These are phyloP conservation scores for Penicillium goetzii DNA, from an alignment of 495 filamentous ascomycete genomes.

Conservation along the genomic window DNA sequence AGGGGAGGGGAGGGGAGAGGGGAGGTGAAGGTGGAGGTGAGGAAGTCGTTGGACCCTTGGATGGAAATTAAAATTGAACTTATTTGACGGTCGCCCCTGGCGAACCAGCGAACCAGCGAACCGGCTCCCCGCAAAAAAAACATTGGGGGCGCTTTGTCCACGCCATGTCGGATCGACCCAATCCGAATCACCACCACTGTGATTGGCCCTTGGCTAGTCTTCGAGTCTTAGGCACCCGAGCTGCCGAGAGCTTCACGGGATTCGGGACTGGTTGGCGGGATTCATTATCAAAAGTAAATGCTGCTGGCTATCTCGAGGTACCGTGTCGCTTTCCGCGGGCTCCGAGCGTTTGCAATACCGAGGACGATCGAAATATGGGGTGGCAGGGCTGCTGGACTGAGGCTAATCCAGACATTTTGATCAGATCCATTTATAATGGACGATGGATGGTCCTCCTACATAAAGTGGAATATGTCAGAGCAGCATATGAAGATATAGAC, in stretches of 20 bases:
- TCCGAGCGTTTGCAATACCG: neutral
- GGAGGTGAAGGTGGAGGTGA: conserved; percentile 1
- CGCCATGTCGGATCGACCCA: conserved; percentile 34
- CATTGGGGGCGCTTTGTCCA: conserved; percentile 13
- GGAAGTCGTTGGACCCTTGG: neutral
- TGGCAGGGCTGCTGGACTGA: neutral
- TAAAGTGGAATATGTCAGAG: no score
- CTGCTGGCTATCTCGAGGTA: neutral
- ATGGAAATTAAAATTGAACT: conserved; percentile 15
- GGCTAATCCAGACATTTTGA: neutral
- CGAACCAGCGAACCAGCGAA: conserved; percentile 12
- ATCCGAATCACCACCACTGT: conserved; percentile 24
- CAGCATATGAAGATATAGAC: no score
- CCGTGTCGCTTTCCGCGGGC: conserved; percentile 2
- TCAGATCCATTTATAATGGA: neutral
- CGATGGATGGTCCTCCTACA: no score
- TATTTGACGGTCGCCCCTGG: conserved; percentile 19
- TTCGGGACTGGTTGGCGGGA: conserved; percentile 1
- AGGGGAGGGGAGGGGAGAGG: neutral
- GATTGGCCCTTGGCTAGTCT: conserved; percentile 19
- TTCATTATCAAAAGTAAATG: neutral
- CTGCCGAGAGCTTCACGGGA: conserved; percentile 4
- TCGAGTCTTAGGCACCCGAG: neutral
- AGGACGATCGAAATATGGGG: neutral
- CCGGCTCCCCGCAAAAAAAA: conserved; percentile 11